phyloP scores from a whole-genome alignment of 139 green algal genomes.

The Edaphochlamys debaryana region DNA sequence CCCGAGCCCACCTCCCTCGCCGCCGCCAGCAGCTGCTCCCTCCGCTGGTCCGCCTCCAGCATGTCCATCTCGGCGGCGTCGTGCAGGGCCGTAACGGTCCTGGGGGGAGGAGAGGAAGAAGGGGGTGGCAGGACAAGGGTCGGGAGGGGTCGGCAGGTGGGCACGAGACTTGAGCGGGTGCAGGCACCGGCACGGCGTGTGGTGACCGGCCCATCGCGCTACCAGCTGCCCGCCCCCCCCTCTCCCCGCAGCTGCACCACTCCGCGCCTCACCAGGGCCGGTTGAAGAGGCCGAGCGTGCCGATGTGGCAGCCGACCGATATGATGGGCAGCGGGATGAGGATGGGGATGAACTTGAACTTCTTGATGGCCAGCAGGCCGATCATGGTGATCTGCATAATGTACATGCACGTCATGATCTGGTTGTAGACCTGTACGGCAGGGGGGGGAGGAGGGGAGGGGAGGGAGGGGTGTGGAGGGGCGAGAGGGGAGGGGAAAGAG shows the following conservation, averaged over 20 bases:
- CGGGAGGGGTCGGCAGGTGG: constrained; percentile 3
- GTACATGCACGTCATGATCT: constrained; percentile 17
- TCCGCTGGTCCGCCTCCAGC: background rate
- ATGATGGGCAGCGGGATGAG: background rate
- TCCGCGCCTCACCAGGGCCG: background rate
- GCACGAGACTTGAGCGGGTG: too few relatives aligned
- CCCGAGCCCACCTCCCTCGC: background rate
- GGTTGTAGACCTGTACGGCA: constrained; percentile 3
- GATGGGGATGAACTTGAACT: background rate
- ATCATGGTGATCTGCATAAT: constrained; percentile 11
- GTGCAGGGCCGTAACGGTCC: background rate
- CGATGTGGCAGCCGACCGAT: background rate
- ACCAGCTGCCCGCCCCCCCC: too few relatives aligned
- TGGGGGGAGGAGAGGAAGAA: background rate
- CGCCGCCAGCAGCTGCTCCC: background rate
- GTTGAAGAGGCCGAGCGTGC: background rate
- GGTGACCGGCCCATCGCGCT: too few relatives aligned
- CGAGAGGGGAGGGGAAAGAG: too few relatives aligned
- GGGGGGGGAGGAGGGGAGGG: too few relatives aligned
- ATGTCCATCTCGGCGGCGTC: constrained; percentile 9
- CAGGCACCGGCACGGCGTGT: too few relatives aligned
- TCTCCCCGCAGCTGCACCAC: too few relatives aligned
- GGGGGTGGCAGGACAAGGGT: background rate
- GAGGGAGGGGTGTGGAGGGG: background rate
- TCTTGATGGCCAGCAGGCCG: background rate